phyloP scores from a whole-genome alignment of 257 asterid genomes.

The Buddleja alternifolia region DNA sequence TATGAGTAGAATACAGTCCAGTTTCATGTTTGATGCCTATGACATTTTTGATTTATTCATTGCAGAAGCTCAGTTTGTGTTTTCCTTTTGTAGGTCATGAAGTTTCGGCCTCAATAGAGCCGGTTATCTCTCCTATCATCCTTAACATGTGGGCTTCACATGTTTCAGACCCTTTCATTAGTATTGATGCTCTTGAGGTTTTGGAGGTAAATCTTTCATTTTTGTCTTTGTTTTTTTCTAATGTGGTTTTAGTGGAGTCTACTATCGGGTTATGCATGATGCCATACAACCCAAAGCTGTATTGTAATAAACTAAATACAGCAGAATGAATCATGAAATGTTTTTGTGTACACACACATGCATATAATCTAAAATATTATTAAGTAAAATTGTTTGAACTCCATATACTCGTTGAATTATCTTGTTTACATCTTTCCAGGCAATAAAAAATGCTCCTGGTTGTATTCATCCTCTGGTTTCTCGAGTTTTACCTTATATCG shows the following conservation, averaged over 20 bases:
- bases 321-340: neutral
- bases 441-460: slow-evolving; percentile 89
- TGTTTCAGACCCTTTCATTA: slow-evolving; percentile 92
- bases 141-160: slow-evolving; percentile 96
- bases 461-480: slow-evolving; percentile 86
- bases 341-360: neutral
- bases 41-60: slow-evolving; percentile 21
- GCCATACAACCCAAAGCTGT: neutral
- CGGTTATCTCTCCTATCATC: slow-evolving; percentile 80
- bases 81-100: slow-evolving; percentile 63
- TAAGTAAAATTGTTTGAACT: neutral
- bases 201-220: slow-evolving; percentile 64
- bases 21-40: slow-evolving; percentile 20
- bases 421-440: slow-evolving; percentile 51
- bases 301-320: neutral
- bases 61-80: slow-evolving; percentile 18
- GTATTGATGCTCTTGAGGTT: slow-evolving; percentile 96
- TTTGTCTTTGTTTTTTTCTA: slow-evolving; percentile 2
- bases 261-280: neutral
- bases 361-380: neutral
- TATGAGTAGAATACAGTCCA: slow-evolving; percentile 24
- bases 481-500: slow-evolving; percentile 80
- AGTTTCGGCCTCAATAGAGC: slow-evolving; percentile 62
- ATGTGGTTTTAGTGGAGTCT: slow-evolving; percentile 12
- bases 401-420: slow-evolving; percentile 9